phyloP scores from a whole-genome alignment of 768 basidiomycete genomes.

The Suillus bovinus region DNA sequence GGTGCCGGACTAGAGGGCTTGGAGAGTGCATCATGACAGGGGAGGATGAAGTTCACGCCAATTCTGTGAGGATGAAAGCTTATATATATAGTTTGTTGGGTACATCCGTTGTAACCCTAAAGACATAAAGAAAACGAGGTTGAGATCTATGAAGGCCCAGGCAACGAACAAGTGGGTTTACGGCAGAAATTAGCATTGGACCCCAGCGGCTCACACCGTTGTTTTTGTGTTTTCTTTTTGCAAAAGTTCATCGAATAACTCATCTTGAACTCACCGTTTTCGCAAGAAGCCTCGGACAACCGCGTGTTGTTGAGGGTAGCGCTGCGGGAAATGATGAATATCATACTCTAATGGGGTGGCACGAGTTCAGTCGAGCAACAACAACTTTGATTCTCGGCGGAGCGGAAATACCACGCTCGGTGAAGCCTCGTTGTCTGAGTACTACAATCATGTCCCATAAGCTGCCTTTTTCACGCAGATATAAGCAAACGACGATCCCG shows the following conservation, averaged over 20 bases:
- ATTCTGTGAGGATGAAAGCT: conserved; percentile 7
- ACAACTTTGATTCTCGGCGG: conserved; percentile 21
- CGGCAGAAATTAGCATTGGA: conserved; percentile 29
- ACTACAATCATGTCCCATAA: conserved; percentile 9
- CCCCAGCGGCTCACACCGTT: conserved; percentile 21
- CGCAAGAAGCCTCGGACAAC: conserved; percentile 18
- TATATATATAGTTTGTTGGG: conserved; percentile 24
- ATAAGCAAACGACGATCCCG: conserved; percentile 24
- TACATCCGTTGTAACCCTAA: conserved; percentile 15
- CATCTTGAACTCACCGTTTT: conserved; percentile 15
- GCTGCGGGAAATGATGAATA: conserved; percentile 18
- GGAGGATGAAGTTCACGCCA: conserved; percentile 12
- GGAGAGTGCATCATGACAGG: conserved; percentile 19
- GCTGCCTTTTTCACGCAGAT: conserved; percentile 27
- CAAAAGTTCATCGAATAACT: too few species aligned
- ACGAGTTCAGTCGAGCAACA: conserved; percentile 9
- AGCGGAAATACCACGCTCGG: conserved; percentile 24
- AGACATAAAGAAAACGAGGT: conserved; percentile 20
- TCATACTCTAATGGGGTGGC: conserved; percentile 24
- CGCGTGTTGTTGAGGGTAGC: conserved; percentile 14
- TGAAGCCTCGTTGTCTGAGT: conserved; percentile 25
- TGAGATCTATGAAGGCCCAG: conserved; percentile 20
- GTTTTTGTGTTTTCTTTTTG: too few species aligned
- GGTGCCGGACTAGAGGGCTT: conserved; percentile 12
- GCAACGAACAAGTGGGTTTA: conserved; percentile 11